Evolutionary conservation across 805 yeast species (phyloP).

Genomic region (Starmerella apis): DNA sequence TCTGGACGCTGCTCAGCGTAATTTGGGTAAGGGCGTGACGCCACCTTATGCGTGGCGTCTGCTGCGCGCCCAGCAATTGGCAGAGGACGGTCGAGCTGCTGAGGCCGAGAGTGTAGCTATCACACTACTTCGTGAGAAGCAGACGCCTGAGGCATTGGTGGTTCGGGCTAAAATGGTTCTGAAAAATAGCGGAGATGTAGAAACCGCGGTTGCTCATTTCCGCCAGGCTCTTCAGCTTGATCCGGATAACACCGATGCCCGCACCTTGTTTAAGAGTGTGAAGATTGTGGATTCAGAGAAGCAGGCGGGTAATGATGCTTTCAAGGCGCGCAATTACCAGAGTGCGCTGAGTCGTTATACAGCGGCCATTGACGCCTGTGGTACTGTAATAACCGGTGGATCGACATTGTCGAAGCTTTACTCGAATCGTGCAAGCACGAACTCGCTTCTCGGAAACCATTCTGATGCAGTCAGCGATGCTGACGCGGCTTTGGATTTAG

Average conservation of each 20-base stretch:
- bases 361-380: slow-evolving; percentile 59
- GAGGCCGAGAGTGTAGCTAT: slow-evolving; percentile 34
- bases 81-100: slow-evolving; percentile 29
- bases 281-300: slow-evolving; percentile 32
- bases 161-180: slow-evolving; percentile 33
- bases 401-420: slow-evolving; percentile 36
- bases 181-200: slow-evolving; percentile 33
- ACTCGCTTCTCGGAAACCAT: slow-evolving; percentile 63
- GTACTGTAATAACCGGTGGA: slow-evolving; percentile 37
- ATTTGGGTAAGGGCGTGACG: slow-evolving; percentile 30
- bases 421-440: slow-evolving; percentile 83
- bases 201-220: slow-evolving; percentile 33
- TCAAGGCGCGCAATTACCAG: slow-evolving; percentile 54
- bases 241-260: slow-evolving; percentile 34
- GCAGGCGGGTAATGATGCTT: slow-evolving; percentile 55
- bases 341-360: slow-evolving; percentile 65
- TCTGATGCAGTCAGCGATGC: slow-evolving; percentile 74
- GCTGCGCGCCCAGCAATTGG: slow-evolving; percentile 28
- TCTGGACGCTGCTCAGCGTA: slow-evolving; percentile 32
- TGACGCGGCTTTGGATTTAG: slow-evolving; percentile 53
- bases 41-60: slow-evolving; percentile 33
- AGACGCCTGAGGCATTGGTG: slow-evolving; percentile 35
- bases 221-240: slow-evolving; percentile 35
- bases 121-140: slow-evolving; percentile 31
- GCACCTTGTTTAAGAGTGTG: slow-evolving; percentile 28